These are phyloP conservation scores for Colletotrichum acutatum DNA, from an alignment of 2,329 filamentous ascomycete genomes.

Conservation along the genomic window DNA sequence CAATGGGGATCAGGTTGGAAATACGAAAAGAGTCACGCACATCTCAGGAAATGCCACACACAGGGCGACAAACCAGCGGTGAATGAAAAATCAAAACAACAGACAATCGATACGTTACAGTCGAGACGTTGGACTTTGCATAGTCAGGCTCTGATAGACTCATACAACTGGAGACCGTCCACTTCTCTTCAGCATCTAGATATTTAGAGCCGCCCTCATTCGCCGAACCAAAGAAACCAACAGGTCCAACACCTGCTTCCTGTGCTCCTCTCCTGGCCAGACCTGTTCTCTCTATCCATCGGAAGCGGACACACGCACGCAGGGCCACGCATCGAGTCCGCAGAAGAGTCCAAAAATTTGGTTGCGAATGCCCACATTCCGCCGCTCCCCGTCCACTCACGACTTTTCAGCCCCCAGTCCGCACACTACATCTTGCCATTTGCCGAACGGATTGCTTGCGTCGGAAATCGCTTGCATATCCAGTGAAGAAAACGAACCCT, in stretches of 20 bases:
- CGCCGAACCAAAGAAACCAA: not conserved
- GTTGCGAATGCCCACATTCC: conserved; percentile 19
- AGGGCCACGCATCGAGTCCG: not conserved
- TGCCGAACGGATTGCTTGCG: conserved; percentile 1
- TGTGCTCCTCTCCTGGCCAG: not conserved
- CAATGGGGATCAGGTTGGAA: not conserved
- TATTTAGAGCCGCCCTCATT: not conserved
- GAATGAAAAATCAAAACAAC: not conserved
- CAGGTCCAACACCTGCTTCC: not conserved
- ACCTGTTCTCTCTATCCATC: not conserved
- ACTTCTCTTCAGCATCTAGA: not conserved
- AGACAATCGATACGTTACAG: not conserved
- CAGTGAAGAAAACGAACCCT: conserved; percentile 5
- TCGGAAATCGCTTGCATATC: conserved; percentile 5
- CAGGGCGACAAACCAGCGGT: conserved; percentile 1
- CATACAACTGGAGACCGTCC: not conserved
- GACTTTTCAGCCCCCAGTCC: not conserved
- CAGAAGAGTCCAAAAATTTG: not conserved
- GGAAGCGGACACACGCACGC: not conserved
- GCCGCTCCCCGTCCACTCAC: conserved; percentile 27
- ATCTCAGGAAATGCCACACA: not conserved
- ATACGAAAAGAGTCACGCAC: not conserved
- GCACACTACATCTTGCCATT: conserved; percentile 9
- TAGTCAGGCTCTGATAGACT: not conserved
- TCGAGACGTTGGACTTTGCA: not conserved